These are phyloP conservation scores for Parathielavia appendiculata DNA, from an alignment of 495 filamentous ascomycete species.

Conservation along the genomic window DNA sequence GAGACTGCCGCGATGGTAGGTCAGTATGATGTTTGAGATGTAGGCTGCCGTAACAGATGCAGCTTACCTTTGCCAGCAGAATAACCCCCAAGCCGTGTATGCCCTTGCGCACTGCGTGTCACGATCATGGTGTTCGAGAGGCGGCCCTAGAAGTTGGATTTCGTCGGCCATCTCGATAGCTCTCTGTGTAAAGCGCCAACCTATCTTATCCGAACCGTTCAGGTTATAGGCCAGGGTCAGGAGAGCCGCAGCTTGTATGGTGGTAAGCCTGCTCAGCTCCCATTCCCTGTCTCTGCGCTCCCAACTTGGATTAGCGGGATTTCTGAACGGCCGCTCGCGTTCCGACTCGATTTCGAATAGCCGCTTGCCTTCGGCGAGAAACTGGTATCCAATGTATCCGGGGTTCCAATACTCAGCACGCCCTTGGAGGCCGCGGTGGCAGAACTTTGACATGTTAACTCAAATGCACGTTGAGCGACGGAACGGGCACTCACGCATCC, in stretches of 20 bases:
- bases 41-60: neutral
- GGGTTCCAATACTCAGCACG: constrained; percentile 38
- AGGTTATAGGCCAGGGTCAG: constrained; percentile 29
- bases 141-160: constrained; percentile 26
- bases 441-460: constrained; percentile 23
- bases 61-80: constrained; percentile 36
- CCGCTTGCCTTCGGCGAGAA: constrained; percentile 38
- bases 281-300: constrained; percentile 21
- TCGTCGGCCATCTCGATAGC: constrained; percentile 35
- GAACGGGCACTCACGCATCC: constrained; percentile 34
- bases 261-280: constrained; percentile 28
- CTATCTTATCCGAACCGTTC: constrained; percentile 36
- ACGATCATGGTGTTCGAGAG: neutral
- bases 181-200: constrained; percentile 30
- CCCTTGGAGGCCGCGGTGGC: constrained; percentile 27
- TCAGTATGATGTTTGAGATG: neutral
- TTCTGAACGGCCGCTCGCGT: constrained; percentile 10
- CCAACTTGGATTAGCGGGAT: constrained; percentile 21
- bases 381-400: constrained; percentile 34
- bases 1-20: constrained; percentile 15
- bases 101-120: constrained; percentile 26
- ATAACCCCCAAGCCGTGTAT: constrained; percentile 38
- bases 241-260: constrained; percentile 34
- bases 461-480: neutral
- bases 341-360: constrained; percentile 35